Conservation (phyloP, 495 filamentous ascomycete genomes). For the Hypoxylon subgilvum region DNA sequence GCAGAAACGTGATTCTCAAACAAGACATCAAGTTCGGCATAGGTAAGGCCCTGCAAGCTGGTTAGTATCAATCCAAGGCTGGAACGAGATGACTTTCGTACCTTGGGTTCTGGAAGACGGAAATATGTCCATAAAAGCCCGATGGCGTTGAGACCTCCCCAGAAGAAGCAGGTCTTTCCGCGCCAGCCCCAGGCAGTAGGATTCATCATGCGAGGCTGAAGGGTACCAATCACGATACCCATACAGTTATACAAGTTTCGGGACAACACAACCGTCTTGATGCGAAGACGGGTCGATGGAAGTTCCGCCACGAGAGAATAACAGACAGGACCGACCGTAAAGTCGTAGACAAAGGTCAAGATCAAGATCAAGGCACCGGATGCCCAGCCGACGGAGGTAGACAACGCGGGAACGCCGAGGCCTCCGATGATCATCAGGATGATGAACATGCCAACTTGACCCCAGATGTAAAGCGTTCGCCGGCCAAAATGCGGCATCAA, state of each 20-base stretch:
- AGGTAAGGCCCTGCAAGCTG: constrained; percentile 43
- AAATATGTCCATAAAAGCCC: constrained; percentile 48
- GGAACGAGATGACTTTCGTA: constrained; percentile 4
- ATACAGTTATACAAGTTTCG: constrained; percentile 60
- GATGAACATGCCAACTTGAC: constrained; percentile 44
- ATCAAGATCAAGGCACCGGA: constrained; percentile 58
- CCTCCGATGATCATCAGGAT: constrained; percentile 50
- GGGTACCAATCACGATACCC: constrained; percentile 54
- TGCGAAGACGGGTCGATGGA: constrained; percentile 57
- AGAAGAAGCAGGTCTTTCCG: constrained; percentile 56
- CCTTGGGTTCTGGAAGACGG: constrained; percentile 45
- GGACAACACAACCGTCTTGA: constrained; percentile 62
- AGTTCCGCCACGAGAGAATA: constrained; percentile 63
- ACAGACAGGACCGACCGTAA: constrained; percentile 61
- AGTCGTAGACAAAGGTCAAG: constrained; percentile 61
- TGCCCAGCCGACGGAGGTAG: constrained; percentile 39
- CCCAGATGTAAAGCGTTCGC: constrained; percentile 56
- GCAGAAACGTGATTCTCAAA: constrained; percentile 52
- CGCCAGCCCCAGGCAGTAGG: constrained; percentile 61
- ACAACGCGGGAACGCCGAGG: constrained; percentile 33
- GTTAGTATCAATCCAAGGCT: background rate
- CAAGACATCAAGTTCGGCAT: constrained; percentile 57
- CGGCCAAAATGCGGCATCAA: constrained; percentile 57
- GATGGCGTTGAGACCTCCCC: constrained; percentile 56
- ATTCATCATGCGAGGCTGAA: constrained; percentile 55